These are phyloP conservation scores for Picochlorum sp. DNA, from an alignment of 139 green algal species.

Conservation along the genomic window DNA sequence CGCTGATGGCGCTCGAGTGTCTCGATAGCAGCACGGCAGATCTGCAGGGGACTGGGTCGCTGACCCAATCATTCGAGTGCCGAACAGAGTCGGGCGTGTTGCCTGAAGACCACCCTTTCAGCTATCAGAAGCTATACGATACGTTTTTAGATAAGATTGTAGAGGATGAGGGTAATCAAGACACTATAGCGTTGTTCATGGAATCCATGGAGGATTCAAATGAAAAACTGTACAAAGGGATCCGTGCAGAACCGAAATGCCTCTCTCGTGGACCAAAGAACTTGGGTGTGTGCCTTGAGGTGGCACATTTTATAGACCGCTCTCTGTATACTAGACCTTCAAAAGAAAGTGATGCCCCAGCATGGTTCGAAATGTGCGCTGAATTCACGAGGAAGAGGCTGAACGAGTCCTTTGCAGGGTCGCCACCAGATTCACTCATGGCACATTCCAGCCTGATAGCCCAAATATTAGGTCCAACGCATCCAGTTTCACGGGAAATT, in stretches of 20 bases:
- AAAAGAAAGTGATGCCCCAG: conserved; percentile 29
- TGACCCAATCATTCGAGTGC: conserved; percentile 19
- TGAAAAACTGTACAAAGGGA: conserved; percentile 8
- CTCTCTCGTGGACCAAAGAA: conserved; percentile 5
- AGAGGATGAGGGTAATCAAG: neutral
- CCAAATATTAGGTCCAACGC: conserved; percentile 10
- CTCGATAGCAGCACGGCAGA: neutral
- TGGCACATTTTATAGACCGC: conserved; percentile 40
- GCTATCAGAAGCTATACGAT: conserved; percentile 10
- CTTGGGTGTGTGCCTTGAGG: conserved; percentile 15
- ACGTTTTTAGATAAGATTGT: conserved; percentile 14
- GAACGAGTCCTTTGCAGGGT: neutral
- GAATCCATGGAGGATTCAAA: conserved; percentile 22
- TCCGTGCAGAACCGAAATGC: neutral
- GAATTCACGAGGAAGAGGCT: conserved; percentile 15
- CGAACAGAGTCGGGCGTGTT: conserved; percentile 41
- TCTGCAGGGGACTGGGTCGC: neutral
- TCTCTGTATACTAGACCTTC: conserved; percentile 25
- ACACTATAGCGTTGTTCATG: conserved; percentile 1
- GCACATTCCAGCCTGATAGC: conserved; percentile 10
- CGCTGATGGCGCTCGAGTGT: neutral
- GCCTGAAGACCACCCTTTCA: conserved; percentile 28
- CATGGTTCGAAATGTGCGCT: conserved; percentile 37
- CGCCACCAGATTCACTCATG: conserved; percentile 27
- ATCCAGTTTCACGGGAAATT: conserved; percentile 17